A percentile compares a stretch with the other conserved stretches of the same genome.
Conservation (phyloP, 2,329 filamentous ascomycete species). For the Ophiosphaerella narmari region DNA sequence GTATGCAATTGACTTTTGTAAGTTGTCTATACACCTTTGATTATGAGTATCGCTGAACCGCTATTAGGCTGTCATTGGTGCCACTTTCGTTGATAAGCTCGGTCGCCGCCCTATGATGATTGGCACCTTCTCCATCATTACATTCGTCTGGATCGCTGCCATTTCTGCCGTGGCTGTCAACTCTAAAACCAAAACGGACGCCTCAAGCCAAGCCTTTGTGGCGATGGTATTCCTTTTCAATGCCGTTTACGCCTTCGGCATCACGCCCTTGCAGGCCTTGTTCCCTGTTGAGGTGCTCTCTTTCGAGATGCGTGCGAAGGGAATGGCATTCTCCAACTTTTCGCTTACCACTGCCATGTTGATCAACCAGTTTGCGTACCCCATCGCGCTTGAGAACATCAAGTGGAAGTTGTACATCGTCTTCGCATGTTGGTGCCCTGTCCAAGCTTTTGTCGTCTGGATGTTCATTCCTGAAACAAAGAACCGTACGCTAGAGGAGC, state of each 20-base stretch:
- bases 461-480: conserved; percentile 35
- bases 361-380: conserved; percentile 38
- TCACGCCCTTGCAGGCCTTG: conserved; percentile 42
- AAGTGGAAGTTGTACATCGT: conserved; percentile 32
- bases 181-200: conserved; percentile 11
- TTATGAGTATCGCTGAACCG: background rate
- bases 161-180: conserved; percentile 21
- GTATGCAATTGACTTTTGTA: conserved; percentile 40
- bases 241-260: conserved; percentile 38
- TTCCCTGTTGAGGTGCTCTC: conserved; percentile 44
- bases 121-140: conserved; percentile 21
- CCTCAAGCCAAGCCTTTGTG: conserved; percentile 33
- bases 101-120: conserved; percentile 41
- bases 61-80: conserved; percentile 37
- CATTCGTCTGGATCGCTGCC: conserved; percentile 34
- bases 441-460: conserved; percentile 24
- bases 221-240: conserved; percentile 43
- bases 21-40: background rate
- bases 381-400: conserved; percentile 29
- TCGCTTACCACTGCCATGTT: conserved; percentile 25
- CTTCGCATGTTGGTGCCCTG: conserved; percentile 25
- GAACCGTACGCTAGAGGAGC: conserved; percentile 32
- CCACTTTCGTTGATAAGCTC: conserved; percentile 33
- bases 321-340: conserved; percentile 32
- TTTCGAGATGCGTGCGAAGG: conserved; percentile 43